phyloP scores from a whole-genome alignment of 805 yeast species.

The Ogataea methylovora region DNA sequence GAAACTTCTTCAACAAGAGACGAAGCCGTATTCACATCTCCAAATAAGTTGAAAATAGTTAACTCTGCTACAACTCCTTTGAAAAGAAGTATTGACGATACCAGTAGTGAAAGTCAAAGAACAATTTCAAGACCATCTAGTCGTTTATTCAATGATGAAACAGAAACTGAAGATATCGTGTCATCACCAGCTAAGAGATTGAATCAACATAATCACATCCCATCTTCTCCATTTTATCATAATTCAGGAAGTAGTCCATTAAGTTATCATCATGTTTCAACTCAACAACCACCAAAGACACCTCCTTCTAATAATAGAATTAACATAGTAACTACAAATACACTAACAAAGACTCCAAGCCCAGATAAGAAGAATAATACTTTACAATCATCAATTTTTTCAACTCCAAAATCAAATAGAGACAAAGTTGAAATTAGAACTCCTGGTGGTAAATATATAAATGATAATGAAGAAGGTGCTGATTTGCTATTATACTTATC shows the following conservation, averaged over 20 bases:
- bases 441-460: constrained; percentile 18
- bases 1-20: too few species aligned
- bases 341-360: neutral
- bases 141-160: too few species aligned
- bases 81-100: constrained; percentile 20
- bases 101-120: constrained; percentile 8
- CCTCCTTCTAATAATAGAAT: neutral
- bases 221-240: constrained; percentile 8
- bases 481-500: constrained; percentile 76
- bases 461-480: constrained; percentile 57
- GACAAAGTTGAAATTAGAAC: constrained; percentile 19
- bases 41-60: too few species aligned
- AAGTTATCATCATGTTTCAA: neutral
- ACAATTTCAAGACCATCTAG: constrained; percentile 3
- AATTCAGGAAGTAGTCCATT: neutral
- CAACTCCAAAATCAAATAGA: constrained; percentile 1
- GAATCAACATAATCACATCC: too few species aligned
- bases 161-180: constrained; percentile 4
- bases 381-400: constrained; percentile 5
- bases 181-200: too few species aligned
- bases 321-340: neutral
- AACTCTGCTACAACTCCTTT: constrained; percentile 19
- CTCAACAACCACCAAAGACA: neutral
- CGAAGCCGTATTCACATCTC: neutral
- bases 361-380: constrained; percentile 7